Evolutionary conservation across 257 asterid genomes (phyloP), one percentile per base, ranked within the genome.

Genomic region (Solanum rostratum): DNA sequence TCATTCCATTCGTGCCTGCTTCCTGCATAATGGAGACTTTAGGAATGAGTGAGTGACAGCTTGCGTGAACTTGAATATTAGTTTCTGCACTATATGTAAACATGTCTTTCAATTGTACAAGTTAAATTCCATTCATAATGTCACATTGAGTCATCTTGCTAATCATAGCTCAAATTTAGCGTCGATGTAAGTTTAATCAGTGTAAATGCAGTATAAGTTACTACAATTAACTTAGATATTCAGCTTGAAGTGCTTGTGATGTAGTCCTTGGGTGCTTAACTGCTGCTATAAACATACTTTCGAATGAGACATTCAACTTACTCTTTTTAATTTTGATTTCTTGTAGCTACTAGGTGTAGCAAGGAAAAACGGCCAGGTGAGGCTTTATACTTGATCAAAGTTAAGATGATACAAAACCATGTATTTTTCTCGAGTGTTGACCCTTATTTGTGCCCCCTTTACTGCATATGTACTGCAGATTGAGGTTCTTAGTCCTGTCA

Each of bases 321-420:
- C 5, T 65, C 30, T 19, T 65, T 65, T 53, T 53, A 7, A 18
- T 53, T 53, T 65, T 65, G 74, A 19, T 65, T 65, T 65, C n/a
- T 24, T 82, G 43, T 54, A 33, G 98, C 88, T 96, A 88, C 86
- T 96, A 27, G 91, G 93, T 65, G 89, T 96, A 88, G 99, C 97
- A 68, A 88, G 98, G 87, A 96, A 92, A 89, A 88, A 88, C 84
- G 97, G 98, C 82, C 87, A 88, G 80, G 98, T 96, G 84, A 92
- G 97, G 89, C 43, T 60, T 85, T 81, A 45, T 87, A 59, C 60
- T 84, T 66, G 41, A 2, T 46, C 81, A 22, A 22, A 46, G 54
- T 74, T 50, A 1, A 22, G 22, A 27, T 70, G 15, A 68, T 83
- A 50, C 50, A 62, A 76, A 49, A 24, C 39, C 33, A 10, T 76